Base-by-base conservation (phyloP, 2,329 filamentous ascomycete genomes). In the Cladophialophora psammophila region DNA sequence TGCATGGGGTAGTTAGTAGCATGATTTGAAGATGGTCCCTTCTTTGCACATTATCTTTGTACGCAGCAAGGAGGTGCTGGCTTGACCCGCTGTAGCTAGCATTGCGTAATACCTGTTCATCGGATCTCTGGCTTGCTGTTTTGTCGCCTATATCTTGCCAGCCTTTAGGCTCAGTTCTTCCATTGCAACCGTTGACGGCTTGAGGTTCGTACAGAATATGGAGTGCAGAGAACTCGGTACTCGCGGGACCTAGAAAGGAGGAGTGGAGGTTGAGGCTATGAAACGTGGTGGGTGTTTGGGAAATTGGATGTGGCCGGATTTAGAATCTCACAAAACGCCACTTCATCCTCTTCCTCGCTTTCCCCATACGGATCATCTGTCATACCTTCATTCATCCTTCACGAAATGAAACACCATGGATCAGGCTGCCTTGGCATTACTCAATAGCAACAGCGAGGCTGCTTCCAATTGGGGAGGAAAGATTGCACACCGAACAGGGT, bases 21-120 rank as follows among this genome's bases (percentile, higher is more conserved):
- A 62, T 60, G 67, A 63, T 67, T 68, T 34, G 50, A 64, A 59
- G 58, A 65, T 59, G 60, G 63, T 40, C 56, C 58, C 52, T 70
- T 70, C 64, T 66, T 68, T 67, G 66, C 68, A 68, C 64, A 65
- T 68, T 59, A 62, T 68, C 8, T 50, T 70, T 70, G 66, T 63
- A 68, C 63, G 68, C 68, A 65, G 56, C 63, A 66, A 68, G 66
- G 65, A 67, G 60, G 53, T 70, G 68, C 65, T 68, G 66, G 68
- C 66, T 70, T 64, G 68, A 66, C 57, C 57, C 68, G 60, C 60
- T 66, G 68, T 70, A 70, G 68, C 66, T 61, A 69, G 66, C 66
- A 70, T 68, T 68, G 67, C 67, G 68, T 68, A 70, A 68, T 68
- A 70, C 68, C 68, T 68, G 61, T 70, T 70, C 68, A 70, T 61